Evolutionary conservation across 1,139 yeast genomes (phyloP).

Genomic region (Scheffersomyces parashehatae): DNA sequence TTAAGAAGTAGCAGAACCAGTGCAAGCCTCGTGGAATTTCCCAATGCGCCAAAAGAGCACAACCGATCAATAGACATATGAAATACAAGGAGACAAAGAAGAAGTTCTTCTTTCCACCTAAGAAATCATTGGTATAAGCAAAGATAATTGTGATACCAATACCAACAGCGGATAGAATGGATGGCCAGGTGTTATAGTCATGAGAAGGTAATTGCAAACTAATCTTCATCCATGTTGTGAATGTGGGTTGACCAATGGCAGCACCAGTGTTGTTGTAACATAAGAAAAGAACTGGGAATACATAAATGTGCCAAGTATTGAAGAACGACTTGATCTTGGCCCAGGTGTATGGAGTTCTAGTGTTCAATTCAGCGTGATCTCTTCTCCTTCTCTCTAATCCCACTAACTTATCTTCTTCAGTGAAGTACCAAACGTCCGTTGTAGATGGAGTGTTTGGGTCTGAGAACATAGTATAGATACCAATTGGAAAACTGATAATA

Average conservation of each 20-base stretch:
- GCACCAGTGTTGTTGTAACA: constrained; percentile 50
- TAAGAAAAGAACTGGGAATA: constrained; percentile 50
- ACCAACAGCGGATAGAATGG: constrained; percentile 46
- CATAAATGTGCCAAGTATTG: constrained; percentile 50
- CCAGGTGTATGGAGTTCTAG: constrained; percentile 44
- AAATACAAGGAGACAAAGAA: constrained; percentile 38
- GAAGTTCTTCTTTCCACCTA: constrained; percentile 43
- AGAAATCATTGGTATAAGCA: constrained; percentile 44
- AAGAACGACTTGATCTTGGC: constrained; percentile 41
- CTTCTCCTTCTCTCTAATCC: constrained; percentile 44
- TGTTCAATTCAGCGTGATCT: constrained; percentile 47
- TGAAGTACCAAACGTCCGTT: constrained; percentile 39
- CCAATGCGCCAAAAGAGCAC: constrained; percentile 47
- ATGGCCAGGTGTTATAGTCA: constrained; percentile 50
- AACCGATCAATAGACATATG: constrained; percentile 38
- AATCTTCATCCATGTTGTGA: constrained; percentile 54
- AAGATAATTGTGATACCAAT: constrained; percentile 40
- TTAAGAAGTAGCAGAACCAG: constrained; percentile 48
- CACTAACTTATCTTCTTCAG: constrained; percentile 32
- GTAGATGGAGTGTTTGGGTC: constrained; percentile 43
- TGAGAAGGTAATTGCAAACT: constrained; percentile 38
- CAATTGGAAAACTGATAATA: constrained; percentile 37
- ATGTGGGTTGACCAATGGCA: constrained; percentile 48
- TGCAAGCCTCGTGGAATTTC: constrained; percentile 47
- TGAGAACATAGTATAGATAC: constrained; percentile 34